Conservation (phyloP, 768 basidiomycete species). For the Tylopilus vinaceipallidus region DNA sequence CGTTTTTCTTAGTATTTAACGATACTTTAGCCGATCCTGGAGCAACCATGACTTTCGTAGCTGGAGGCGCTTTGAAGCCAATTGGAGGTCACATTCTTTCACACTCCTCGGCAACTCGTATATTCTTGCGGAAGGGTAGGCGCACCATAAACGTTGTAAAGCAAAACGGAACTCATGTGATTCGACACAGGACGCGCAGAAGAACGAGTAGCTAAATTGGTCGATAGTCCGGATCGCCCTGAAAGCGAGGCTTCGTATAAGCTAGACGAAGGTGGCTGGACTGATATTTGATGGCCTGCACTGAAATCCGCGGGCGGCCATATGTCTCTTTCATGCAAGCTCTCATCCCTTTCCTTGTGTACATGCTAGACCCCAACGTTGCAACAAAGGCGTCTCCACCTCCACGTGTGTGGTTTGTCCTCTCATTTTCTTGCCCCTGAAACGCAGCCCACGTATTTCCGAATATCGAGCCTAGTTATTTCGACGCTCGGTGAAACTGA, state of each 20-base stretch:
- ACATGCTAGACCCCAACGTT: neutral
- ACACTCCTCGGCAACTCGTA: conserved; percentile 81
- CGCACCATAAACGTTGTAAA: neutral
- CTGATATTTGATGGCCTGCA: conserved; percentile 57
- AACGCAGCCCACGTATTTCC: neutral
- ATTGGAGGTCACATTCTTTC: conserved; percentile 89
- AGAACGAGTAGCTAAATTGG: conserved; percentile 87
- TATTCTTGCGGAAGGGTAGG: conserved; percentile 85
- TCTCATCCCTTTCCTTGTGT: neutral
- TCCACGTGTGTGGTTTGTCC: neutral
- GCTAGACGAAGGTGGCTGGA: conserved; percentile 88
- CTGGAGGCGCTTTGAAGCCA: conserved; percentile 88
- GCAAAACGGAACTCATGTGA: neutral
- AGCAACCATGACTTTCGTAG: conserved; percentile 93
- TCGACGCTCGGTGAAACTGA: neutral
- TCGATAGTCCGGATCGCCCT: conserved; percentile 85
- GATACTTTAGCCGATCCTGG: conserved; percentile 77
- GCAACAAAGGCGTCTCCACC: neutral
- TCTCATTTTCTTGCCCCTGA: neutral
- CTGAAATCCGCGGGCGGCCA: neutral
- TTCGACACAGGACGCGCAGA: conserved; percentile 71
- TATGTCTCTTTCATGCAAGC: neutral
- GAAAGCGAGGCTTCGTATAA: conserved; percentile 93
- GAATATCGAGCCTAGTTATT: neutral
- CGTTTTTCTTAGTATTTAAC: conserved; percentile 4